Evolutionary conservation across 2,329 filamentous ascomycete species (phyloP), one percentile per base, ranked within the genome.

Genomic region (Coniosporium tulheliwenetii): DNA sequence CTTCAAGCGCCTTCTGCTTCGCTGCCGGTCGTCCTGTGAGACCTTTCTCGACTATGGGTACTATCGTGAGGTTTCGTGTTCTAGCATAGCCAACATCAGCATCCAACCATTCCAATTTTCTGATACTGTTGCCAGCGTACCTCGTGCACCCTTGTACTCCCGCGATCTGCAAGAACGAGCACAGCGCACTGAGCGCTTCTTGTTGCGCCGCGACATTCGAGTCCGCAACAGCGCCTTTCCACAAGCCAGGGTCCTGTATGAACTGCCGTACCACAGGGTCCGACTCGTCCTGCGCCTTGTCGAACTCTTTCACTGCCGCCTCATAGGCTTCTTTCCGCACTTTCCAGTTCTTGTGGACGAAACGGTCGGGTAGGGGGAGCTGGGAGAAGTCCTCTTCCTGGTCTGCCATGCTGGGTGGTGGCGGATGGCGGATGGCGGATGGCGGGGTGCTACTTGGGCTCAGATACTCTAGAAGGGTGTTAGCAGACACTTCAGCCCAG

Each of bases 151-250:
- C 80, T 50, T 93, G 81, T 43, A 75, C 70, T 41, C 89, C 86
- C 44, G 85, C 85, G 54, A 82, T 94, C 56, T 96, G 89, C 43
- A 98, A 71, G 58, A 96, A 98, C 1, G 85, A 79, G 62, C 86
- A 93, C 52, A 94, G 75, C 32, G 89, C 82, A 38, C 75, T 78
- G 38, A 98, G 75, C 45, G 84, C 91, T 51, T 98, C 93, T 63
- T 93, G 81, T 60, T 98, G 91, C 30, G 93, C 91, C 13, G 89
- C 91, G 43, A 98, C 91, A 53, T 98, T 98, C 41, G 87, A 91
- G 62, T 98, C 91, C 51, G 79, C 78, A 5, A 91, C 89, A 1
- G 87, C 91, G 31, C 78, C 80, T 60, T 96, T 96, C 89, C 86
- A 95, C 45, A 98, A 60, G 46, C 77, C 67, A 1, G 86, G 71